Evolutionary conservation across 192 early-diverging fungal genomes (phyloP).

Genomic region (Spizellomyces punctatus): DNA sequence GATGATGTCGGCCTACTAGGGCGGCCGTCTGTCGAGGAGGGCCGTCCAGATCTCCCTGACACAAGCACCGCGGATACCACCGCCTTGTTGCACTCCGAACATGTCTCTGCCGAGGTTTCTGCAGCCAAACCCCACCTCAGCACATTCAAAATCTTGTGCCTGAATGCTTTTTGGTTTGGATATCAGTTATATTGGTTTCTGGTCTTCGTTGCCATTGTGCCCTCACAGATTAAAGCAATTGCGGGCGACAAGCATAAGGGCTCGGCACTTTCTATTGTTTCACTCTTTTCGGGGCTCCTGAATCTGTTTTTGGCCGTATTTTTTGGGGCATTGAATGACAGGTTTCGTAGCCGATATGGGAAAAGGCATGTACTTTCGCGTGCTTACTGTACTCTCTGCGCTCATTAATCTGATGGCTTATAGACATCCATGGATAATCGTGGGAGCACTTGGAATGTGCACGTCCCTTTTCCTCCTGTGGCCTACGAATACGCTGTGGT

Average conservation of each 20-base stretch:
- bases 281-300: slow-evolving; percentile 36
- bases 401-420: not conserved
- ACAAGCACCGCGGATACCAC: no score
- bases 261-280: slow-evolving; percentile 38
- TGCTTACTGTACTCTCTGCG: no score
- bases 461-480: slow-evolving; percentile 33
- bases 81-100: no score
- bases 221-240: slow-evolving; percentile 39
- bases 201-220: slow-evolving; percentile 39
- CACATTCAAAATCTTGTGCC: slow-evolving; percentile 9
- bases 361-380: slow-evolving; percentile 12
- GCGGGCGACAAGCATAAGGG: slow-evolving; percentile 43
- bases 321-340: slow-evolving; percentile 47
- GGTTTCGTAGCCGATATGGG: slow-evolving; percentile 27
- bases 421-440: slow-evolving; percentile 39
- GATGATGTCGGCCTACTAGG: no score
- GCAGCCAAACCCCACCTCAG: slow-evolving; percentile 10
- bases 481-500: slow-evolving; percentile 11
- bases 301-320: slow-evolving; percentile 42
- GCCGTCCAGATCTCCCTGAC: no score
- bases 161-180: slow-evolving; percentile 44
- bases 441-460: slow-evolving; percentile 39
- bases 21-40: no score
- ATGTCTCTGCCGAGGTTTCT: no score
- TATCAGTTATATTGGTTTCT: slow-evolving; percentile 50